Conservation (phyloP, 257 asterid species). For the Solanum boliviense region DNA sequence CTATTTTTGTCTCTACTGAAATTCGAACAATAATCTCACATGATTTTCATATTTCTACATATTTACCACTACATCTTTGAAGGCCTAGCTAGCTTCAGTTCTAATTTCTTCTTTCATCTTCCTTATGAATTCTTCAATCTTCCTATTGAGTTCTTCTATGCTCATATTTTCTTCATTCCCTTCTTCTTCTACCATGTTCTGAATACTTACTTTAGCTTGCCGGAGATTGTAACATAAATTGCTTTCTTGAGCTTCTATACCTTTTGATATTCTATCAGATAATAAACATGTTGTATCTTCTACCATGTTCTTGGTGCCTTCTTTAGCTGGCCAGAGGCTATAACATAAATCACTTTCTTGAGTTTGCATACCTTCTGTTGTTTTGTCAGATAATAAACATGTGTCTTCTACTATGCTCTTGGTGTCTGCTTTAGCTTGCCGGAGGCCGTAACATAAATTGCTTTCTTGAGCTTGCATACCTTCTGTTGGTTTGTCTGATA, state of each 20-base stretch:
- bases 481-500: neutral
- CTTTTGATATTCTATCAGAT: neutral
- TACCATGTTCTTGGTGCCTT: neutral
- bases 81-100: constrained; percentile 9
- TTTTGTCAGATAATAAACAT: neutral
- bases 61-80: neutral
- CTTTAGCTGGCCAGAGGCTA: neutral
- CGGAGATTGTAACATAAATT: neutral
- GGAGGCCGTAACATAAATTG: rapidly evolving
- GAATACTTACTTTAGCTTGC: neutral
- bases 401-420: neutral
- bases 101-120: constrained; percentile 32
- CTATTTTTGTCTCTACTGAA: rapidly evolving
- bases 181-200: neutral
- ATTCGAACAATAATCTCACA: neutral
- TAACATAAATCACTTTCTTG: neutral
- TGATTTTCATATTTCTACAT: neutral
- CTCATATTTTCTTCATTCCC: constrained; percentile 3
- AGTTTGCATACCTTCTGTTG: neutral
- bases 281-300: neutral
- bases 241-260: neutral
- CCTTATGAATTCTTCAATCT: constrained; percentile 26
- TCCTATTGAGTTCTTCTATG: constrained; percentile 22
- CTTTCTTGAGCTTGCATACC: neutral
- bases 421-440: neutral